A percentile compares a stretch with the other conserved stretches of the same genome.
Conservation (phyloP, 2,329 filamentous ascomycete species). For the Emergomyces orientalis region DNA sequence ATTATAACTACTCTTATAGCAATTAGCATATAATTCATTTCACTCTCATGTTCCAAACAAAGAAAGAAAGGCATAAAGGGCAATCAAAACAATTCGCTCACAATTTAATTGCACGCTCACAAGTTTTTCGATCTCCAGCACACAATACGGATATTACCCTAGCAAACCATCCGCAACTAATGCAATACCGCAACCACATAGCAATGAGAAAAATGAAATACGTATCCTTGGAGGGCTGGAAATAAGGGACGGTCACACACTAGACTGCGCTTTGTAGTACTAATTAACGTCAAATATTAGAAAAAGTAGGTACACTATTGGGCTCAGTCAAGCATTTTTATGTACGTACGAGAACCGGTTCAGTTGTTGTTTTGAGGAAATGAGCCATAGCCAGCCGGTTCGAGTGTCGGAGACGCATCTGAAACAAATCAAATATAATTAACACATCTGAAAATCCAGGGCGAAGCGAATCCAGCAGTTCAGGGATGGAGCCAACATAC, state of each 20-base stretch:
- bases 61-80: neutral
- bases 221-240: neutral
- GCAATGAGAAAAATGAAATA: neutral
- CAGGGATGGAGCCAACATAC: constrained; percentile 45
- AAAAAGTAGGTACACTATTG: constrained; percentile 4
- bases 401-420: constrained; percentile 68
- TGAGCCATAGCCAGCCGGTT: constrained; percentile 63
- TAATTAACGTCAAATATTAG: constrained; percentile 33
- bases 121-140: neutral
- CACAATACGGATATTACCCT: neutral
- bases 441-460: neutral
- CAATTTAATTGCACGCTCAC: neutral
- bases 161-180: neutral
- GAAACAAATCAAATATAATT: neutral
- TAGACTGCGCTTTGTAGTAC: constrained; percentile 55
- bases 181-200: neutral
- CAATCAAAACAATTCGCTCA: neutral
- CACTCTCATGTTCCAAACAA: neutral
- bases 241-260: neutral
- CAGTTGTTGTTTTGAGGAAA: constrained; percentile 61
- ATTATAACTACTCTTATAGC: too few relatives aligned
- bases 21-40: neutral
- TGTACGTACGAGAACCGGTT: constrained; percentile 62
- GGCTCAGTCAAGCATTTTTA: neutral
- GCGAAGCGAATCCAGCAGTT: neutral